Evolutionary conservation across 2,329 filamentous ascomycete species (phyloP).

Genomic region (Alternaria sp.): DNA sequence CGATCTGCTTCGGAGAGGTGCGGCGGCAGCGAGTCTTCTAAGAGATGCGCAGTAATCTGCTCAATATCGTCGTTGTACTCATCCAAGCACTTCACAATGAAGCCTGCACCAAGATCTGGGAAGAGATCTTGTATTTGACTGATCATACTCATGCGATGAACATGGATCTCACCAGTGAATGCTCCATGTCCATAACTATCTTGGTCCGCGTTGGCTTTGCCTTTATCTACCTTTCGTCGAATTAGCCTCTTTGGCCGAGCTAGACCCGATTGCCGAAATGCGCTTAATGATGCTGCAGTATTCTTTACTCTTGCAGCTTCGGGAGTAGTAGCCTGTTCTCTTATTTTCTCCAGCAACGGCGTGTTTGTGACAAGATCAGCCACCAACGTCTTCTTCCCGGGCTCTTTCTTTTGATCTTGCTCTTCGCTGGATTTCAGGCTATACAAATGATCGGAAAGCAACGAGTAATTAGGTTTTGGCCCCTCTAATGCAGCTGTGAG

Average conservation of each 20-base stretch:
- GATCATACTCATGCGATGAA: slow-evolving; percentile 85
- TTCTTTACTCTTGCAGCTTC: slow-evolving; percentile 67
- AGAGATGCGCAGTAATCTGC: slow-evolving; percentile 79
- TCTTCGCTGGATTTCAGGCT: slow-evolving; percentile 77
- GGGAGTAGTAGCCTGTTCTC: slow-evolving; percentile 60
- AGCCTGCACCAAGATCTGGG: slow-evolving; percentile 83
- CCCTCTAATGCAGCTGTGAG: slow-evolving; percentile 75
- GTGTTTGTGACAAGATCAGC: slow-evolving; percentile 83
- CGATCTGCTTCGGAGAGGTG: slow-evolving; percentile 72
- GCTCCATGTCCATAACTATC: slow-evolving; percentile 47
- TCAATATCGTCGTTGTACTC: slow-evolving; percentile 82
- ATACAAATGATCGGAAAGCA: slow-evolving; percentile 85
- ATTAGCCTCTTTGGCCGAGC: slow-evolving; percentile 63
- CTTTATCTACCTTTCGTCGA: slow-evolving; percentile 69
- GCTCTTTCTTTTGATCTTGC: slow-evolving; percentile 59
- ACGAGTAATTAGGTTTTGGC: slow-evolving; percentile 73
- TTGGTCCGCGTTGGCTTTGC: slow-evolving; percentile 62
- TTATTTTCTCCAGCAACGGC: slow-evolving; percentile 73
- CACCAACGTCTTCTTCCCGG: slow-evolving; percentile 69
- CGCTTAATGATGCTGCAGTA: slow-evolving; percentile 67
- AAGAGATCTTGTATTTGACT: slow-evolving; percentile 95
- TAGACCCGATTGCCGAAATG: slow-evolving; percentile 64
- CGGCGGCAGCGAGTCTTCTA: slow-evolving; percentile 78
- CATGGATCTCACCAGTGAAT: slow-evolving; percentile 65
- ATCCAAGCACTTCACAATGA: slow-evolving; percentile 80